Conservation (phyloP, 441 rosid genomes). For the Aleurites moluccanus region DNA sequence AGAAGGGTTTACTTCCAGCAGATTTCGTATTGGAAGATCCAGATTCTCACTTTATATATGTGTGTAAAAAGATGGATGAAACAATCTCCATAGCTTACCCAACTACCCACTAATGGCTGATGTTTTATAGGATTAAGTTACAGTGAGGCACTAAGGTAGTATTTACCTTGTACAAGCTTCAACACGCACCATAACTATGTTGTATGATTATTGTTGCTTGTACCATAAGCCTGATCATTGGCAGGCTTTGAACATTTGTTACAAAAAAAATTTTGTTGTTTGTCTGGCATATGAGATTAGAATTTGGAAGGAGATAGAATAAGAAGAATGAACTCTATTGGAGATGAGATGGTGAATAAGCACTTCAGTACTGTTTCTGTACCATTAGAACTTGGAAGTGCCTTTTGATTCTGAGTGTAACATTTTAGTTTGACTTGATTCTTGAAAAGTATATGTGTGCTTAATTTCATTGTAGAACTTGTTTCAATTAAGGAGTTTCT, state of each 20-base stretch:
- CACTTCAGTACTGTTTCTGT: not conserved
- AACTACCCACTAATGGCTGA: slow-evolving; percentile 42
- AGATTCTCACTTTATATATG: slow-evolving; percentile 81
- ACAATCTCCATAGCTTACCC: slow-evolving; percentile 27
- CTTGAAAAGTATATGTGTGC: not conserved
- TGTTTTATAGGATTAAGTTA: slow-evolving; percentile 30
- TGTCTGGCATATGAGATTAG: slow-evolving; percentile 4
- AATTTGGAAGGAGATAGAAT: slow-evolving; percentile 8
- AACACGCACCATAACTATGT: not conserved
- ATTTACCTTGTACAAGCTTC: slow-evolving; percentile 12
- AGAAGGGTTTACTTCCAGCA: slow-evolving; percentile 58
- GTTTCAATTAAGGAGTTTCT: not conserved
- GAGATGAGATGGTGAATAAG: not conserved
- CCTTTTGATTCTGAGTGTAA: not conserved
- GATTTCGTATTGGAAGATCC: slow-evolving; percentile 84
- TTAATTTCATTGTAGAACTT: slow-evolving; percentile 8
- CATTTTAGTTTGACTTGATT: not conserved
- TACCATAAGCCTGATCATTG: slow-evolving; percentile 20
- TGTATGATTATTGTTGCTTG: slow-evolving; percentile 23
- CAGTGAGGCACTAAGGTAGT: slow-evolving; percentile 8
- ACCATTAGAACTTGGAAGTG: not conserved
- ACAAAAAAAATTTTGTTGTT: slow-evolving; percentile 12
- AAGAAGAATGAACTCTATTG: not conserved
- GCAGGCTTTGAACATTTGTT: slow-evolving; percentile 20
- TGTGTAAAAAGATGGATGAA: slow-evolving; percentile 60